Evolutionary conservation across 2,329 filamentous ascomycete genomes (phyloP), one percentile per base, ranked within the genome.

Genomic region (Passalora sequoiae): DNA sequence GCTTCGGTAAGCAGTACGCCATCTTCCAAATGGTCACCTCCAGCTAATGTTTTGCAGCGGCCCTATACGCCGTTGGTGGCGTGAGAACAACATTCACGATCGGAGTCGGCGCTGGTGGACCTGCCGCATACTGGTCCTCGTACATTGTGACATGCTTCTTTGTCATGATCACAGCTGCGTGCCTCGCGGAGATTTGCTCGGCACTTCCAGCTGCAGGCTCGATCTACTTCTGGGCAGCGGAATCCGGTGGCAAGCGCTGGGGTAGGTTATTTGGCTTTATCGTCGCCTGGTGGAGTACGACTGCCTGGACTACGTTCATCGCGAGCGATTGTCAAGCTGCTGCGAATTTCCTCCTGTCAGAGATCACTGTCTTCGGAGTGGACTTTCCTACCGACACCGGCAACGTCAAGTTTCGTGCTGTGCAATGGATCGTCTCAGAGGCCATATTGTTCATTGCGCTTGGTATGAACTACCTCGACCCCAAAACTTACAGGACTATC

Each of bases 251-350:
- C 4, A 73, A 70, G 19, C 67, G 67, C 16, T 79, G 67, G 50
- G 76, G 76, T n/a, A 62, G 76, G 20, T 63, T 80, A 0, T 69
- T 79, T 41, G 76, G 76, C 13, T 79, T 78, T 57, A 62, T 78
- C n/a, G 77, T 79, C n/a, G 77, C 77, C 0, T 80, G 76, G 77
- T 80, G 77, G 77, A 76, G 73, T 53, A 78, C 75, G 0, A 80
- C 76, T 0, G 77, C 77, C 1, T 80, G 77, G 77, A 80, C 77
- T 2, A 80, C 65, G 4, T 67, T 67, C 42, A 55, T 62, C 24
- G 58, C 64, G 16, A 60, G 56, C 40, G 58, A 61, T 35, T 61
- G 55, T 29, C 64, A 66, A 43, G 62, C 63, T 15, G 57, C 65
- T 1, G 64, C 64, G 35, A 67, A 67, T 48, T 67, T 65, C 33